These are phyloP conservation scores for Penicillium bialowiezense DNA, from an alignment of 495 filamentous ascomycete species.

Conservation along the genomic window DNA sequence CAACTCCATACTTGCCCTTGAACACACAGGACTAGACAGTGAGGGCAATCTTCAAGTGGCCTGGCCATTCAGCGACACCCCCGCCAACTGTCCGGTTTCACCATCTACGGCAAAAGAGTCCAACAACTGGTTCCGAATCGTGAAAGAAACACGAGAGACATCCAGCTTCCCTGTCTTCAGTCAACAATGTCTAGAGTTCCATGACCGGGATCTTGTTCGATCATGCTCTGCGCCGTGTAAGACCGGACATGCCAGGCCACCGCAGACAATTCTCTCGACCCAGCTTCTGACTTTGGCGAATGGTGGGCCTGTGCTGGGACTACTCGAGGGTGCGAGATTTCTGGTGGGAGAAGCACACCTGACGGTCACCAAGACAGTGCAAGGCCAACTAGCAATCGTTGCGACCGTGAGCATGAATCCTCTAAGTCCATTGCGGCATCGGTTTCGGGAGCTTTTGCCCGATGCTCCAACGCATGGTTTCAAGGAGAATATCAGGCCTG, in stretches of 20 bases:
- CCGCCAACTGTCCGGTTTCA: not conserved
- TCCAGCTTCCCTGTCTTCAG: not conserved
- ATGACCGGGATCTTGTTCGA: not conserved
- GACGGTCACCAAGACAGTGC: not conserved
- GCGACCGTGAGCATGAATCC: not conserved
- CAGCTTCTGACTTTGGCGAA: not conserved
- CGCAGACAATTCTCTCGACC: too few relatives aligned
- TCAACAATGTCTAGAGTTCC: not conserved
- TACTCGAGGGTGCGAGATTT: not conserved
- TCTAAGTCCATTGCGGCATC: not conserved
- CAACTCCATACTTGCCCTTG: slow-evolving; percentile 3
- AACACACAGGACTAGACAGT: slow-evolving; percentile 4
- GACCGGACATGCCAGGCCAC: too few relatives aligned
- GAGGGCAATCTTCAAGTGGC: slow-evolving; percentile 5
- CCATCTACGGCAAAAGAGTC: not conserved
- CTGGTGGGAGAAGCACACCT: not conserved
- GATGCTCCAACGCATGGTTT: too few relatives aligned
- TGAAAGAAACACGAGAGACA: not conserved
- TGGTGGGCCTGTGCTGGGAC: not conserved
- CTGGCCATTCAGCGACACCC: not conserved
- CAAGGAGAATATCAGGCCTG: too few relatives aligned
- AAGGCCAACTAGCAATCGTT: not conserved
- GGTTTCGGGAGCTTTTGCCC: not conserved
- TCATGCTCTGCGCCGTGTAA: too few relatives aligned
- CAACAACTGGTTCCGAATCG: not conserved